A percentile compares a stretch with the other conserved stretches of the same genome.
phyloP scores from a whole-genome alignment of 1,139 yeast species.

The Blastobotrys niveus region DNA sequence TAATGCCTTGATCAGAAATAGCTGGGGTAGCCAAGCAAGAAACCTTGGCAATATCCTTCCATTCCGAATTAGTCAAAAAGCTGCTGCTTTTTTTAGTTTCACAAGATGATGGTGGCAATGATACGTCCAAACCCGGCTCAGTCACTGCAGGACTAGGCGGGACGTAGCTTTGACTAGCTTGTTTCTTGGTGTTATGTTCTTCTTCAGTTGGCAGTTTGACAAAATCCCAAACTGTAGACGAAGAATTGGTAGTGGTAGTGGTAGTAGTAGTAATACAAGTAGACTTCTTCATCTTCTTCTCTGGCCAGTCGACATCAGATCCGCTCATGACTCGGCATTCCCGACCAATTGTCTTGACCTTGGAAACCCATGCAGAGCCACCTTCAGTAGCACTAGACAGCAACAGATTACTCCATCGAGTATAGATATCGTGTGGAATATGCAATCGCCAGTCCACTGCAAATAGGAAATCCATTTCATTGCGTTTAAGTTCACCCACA shows the following conservation, averaged over 20 bases:
- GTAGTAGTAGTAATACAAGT: no score
- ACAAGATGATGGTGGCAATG: no score
- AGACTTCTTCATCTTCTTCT: no score
- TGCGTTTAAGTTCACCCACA: conserved; percentile 43
- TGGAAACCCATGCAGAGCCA: conserved; percentile 53
- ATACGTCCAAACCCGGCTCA: no score
- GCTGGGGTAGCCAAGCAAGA: no score
- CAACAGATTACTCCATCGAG: conserved; percentile 44
- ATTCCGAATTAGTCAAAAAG: no score
- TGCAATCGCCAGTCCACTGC: conserved; percentile 53
- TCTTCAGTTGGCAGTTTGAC: not conserved
- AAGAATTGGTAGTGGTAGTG: no score
- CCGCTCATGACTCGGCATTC: no score
- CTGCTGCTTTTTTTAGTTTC: no score
- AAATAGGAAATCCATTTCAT: conserved; percentile 52
- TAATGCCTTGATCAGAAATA: no score
- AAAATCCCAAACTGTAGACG: conserved; percentile 1
- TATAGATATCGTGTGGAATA: conserved; percentile 46
- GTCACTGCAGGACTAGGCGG: not conserved
- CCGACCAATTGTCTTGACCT: conserved; percentile 8
- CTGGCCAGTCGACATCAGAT: no score
- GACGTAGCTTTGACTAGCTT: not conserved
- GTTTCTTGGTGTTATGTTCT: not conserved
- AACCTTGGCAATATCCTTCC: no score
- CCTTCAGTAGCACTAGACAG: conserved; percentile 45